phyloP scores from a whole-genome alignment of 805 yeast species.

The Ogataea haglerorum region DNA sequence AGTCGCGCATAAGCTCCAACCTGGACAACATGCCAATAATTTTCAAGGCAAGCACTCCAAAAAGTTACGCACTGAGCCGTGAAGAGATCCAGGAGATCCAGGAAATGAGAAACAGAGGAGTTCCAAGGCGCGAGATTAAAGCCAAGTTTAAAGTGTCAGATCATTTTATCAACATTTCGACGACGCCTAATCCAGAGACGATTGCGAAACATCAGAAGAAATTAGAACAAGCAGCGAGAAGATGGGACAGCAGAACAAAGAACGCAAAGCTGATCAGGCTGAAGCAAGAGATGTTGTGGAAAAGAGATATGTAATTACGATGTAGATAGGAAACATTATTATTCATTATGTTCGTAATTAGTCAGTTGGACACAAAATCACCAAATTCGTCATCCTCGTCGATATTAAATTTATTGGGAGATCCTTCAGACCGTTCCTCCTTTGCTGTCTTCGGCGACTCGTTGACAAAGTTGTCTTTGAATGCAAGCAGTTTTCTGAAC shows the following conservation, averaged over 20 bases:
- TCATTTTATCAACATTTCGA: conserved; percentile 31
- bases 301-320: conserved; percentile 21
- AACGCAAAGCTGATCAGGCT: conserved; percentile 24
- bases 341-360: conserved; percentile 1
- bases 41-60: conserved; percentile 21
- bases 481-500: conserved; percentile 14
- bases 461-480: conserved; percentile 10
- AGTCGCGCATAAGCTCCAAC: conserved; percentile 14
- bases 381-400: conserved; percentile 27
- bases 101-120: conserved; percentile 28
- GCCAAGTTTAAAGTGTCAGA: conserved; percentile 30
- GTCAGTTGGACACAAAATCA: conserved; percentile 23
- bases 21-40: conserved; percentile 32
- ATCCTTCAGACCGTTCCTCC: conserved; percentile 1
- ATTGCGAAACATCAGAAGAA: conserved; percentile 18
- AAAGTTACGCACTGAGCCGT: conserved; percentile 25
- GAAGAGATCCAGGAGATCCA: conserved; percentile 30
- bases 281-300: conserved; percentile 25
- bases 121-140: conserved; percentile 29
- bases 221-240: conserved; percentile 20
- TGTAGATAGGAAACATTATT: conserved; percentile 5
- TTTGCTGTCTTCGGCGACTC: neutral
- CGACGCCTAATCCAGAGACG: conserved; percentile 24
- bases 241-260: conserved; percentile 27
- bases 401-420: conserved; percentile 7